Evolutionary conservation across 225 moss, liverwort and hornwort species (phyloP), one percentile per base, ranked within the genome.

Genomic region (Lunularia cruciata): DNA sequence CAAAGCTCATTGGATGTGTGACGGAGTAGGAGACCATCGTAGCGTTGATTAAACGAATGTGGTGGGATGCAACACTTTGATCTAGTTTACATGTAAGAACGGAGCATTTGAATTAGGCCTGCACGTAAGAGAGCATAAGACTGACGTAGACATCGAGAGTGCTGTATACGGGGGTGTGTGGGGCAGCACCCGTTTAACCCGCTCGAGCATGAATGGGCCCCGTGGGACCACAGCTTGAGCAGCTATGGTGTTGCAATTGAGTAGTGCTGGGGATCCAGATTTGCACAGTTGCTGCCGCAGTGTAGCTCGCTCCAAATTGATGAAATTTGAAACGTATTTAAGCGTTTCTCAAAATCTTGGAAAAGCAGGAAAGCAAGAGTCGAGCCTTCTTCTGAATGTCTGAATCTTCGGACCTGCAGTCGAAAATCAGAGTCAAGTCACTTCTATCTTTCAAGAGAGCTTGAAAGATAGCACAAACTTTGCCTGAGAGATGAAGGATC

Each of bases 1-100:
- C 19, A 20, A 48, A 48, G 48, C 48, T 48, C 48, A 48, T 48
- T 48, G 18, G 48, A 18, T 48, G 48, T n/a, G 48, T 48, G 48
- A 48, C 48, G 48, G 19, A 48, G 48, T n/a, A 2, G 15, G n/a
- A 48, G 18, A 6, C 48, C 15, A 18, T 1, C n/a, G 15, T 6
- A 48, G 1, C 48, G n/a, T 48, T 20, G 48, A 48, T 48, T n/a
- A 2, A 6, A n/a, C 14, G 14, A 8, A 48, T 48, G 19, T 48
- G 19, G n/a, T 48, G 48, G 19, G 20, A 18, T 48, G 1, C 18
- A 7, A 48, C 14, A 48, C 40, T 12, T 12, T 42, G 40, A 42
- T 42, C 40, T 6, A 6, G 40, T 12, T 42, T 42, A 6, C 6
- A 6, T 12, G 40, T 6, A 6, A 42, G 40, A 42, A 6, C 13